Evolutionary conservation across 495 filamentous ascomycete species (phyloP).

Genomic region (Talaromyces ruber): DNA sequence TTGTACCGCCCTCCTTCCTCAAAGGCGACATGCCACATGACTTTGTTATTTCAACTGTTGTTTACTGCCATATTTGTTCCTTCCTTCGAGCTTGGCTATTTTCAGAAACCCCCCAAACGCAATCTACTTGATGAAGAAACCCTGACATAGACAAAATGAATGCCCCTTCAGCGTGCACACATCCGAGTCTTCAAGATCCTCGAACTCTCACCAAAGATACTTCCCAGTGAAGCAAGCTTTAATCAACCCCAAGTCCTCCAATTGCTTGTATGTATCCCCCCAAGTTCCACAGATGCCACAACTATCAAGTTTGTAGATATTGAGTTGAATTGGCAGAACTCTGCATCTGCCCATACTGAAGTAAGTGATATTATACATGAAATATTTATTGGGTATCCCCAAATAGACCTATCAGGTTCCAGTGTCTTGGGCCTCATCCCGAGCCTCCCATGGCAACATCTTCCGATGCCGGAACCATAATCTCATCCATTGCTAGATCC

Average conservation of each 20-base stretch:
- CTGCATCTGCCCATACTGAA: not conserved
- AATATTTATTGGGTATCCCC: not conserved
- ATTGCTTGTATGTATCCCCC: too few species aligned
- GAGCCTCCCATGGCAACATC: not conserved
- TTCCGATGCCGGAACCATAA: not conserved
- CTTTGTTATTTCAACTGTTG: not conserved
- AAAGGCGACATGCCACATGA: not conserved
- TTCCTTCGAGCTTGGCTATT: not conserved
- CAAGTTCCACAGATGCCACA: too few species aligned
- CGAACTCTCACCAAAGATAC: not conserved
- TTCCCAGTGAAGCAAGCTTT: too few species aligned
- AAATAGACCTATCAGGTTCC: not conserved
- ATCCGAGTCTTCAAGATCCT: not conserved
- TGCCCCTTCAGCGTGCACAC: not conserved
- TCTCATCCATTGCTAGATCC: not conserved
- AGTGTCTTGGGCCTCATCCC: not conserved
- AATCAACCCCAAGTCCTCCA: too few species aligned
- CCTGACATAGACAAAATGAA: not conserved
- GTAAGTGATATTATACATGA: not conserved
- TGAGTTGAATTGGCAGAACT: not conserved
- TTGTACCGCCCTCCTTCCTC: not conserved
- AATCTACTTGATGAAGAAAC: not conserved
- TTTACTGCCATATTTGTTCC: not conserved
- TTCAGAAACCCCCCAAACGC: not conserved
- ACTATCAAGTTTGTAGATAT: not conserved